Conservation (phyloP, 306 rosid species). For the Betula pendula region DNA sequence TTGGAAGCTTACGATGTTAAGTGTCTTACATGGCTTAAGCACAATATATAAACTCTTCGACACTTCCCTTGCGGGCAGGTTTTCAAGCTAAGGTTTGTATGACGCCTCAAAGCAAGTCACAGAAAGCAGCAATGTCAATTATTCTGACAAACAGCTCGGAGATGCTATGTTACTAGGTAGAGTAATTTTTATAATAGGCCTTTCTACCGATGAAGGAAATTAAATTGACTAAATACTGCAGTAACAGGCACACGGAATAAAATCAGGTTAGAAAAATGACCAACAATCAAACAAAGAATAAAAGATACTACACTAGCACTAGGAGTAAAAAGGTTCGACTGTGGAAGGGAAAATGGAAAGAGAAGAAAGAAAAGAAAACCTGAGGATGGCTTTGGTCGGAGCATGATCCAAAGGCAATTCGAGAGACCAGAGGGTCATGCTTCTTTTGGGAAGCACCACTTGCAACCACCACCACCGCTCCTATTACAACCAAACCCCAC, state of each 20-base stretch:
- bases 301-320: background rate
- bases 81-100: too few species aligned
- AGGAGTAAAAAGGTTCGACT: background rate
- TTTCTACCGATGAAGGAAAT: background rate
- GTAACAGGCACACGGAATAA: background rate
- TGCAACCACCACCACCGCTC: slow-evolving; percentile 19
- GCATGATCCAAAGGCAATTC: slow-evolving; percentile 89
- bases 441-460: slow-evolving; percentile 35
- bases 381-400: slow-evolving; percentile 68
- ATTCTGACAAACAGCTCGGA: background rate
- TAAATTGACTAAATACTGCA: background rate
- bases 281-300: slow-evolving; percentile 7
- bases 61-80: too few species aligned
- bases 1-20: too few species aligned
- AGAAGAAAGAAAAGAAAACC: slow-evolving; percentile 31
- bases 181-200: background rate
- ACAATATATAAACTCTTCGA: too few species aligned
- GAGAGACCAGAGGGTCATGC: slow-evolving; percentile 42
- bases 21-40: too few species aligned
- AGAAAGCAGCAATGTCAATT: background rate
- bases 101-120: background rate
- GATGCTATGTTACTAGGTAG: background rate
- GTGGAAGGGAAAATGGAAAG: background rate
- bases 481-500: slow-evolving; percentile 26
- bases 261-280: background rate